Conservation (phyloP, 257 asterid genomes). For the Lycium ferocissimum region DNA sequence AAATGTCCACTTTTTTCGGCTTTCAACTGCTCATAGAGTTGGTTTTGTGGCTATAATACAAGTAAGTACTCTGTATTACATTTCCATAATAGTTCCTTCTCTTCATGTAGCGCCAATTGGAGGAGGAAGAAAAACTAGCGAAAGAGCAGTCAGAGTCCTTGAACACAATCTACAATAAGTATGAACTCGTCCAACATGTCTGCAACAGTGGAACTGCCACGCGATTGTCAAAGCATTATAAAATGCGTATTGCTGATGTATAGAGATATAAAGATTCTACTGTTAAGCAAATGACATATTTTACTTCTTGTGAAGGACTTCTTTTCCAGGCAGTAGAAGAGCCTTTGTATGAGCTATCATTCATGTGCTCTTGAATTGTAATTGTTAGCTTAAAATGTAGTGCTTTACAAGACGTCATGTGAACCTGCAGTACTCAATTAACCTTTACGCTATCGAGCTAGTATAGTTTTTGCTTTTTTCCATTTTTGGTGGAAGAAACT, state of each 20-base stretch:
- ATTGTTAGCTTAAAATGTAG: not conserved
- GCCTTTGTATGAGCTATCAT: not conserved
- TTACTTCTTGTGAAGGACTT: not conserved
- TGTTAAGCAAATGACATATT: not conserved
- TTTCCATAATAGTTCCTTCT: not conserved
- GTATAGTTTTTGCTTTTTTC: not conserved
- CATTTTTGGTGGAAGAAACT: not conserved
- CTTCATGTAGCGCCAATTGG: conserved; percentile 30
- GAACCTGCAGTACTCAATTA: not conserved
- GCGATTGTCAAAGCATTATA: conserved; percentile 18
- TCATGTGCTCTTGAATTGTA: conserved; percentile 22
- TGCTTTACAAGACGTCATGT: not conserved
- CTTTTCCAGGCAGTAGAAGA: not conserved
- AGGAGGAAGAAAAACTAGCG: conserved; percentile 31
- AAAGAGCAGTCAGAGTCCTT: conserved; percentile 25
- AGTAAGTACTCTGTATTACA: not conserved
- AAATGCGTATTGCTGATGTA: not conserved
- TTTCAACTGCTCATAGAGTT: not conserved
- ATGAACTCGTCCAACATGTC: conserved; percentile 14
- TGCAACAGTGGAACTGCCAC: conserved; percentile 2
- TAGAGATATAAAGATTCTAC: not conserved
- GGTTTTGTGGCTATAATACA: not conserved
- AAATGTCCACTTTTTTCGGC: not conserved
- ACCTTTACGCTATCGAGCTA: not conserved
- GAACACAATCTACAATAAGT: conserved; percentile 20